Percentiles rank a stretch among this genome's conserved stretches.
Evolutionary conservation across 1,284 basidiomycete species (phyloP).

Genomic region (Cystobasidium sp.): DNA sequence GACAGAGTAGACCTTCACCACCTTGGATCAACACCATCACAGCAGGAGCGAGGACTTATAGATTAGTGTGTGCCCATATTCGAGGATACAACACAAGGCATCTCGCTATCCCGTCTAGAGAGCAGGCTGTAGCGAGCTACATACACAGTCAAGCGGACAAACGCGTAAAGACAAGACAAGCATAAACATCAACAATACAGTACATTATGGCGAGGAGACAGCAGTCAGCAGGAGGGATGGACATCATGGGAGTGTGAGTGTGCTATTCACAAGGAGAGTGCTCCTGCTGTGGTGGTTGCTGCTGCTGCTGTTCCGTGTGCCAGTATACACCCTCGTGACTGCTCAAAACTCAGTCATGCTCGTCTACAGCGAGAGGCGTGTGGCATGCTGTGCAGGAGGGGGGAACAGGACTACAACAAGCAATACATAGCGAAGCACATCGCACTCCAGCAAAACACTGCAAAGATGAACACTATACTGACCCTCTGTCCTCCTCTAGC

Average conservation of each 20-base stretch:
- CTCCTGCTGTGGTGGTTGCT: not conserved
- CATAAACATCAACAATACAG: slow-evolving; percentile 5
- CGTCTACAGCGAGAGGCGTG: too few species aligned
- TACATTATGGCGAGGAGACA: slow-evolving; percentile 29
- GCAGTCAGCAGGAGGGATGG: slow-evolving; percentile 32
- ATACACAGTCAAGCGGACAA: too few species aligned
- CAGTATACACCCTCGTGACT: not conserved
- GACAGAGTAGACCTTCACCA: too few species aligned
- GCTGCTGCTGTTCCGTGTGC: not conserved
- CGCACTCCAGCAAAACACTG: not conserved
- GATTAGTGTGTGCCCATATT: too few species aligned
- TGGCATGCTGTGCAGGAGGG: not conserved
- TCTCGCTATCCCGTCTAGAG: not conserved
- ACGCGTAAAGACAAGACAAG: slow-evolving; percentile 7
- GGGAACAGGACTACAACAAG: not conserved
- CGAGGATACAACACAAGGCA: too few species aligned
- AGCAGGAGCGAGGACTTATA: too few species aligned
- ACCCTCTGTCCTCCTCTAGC: not conserved
- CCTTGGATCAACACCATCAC: too few species aligned
- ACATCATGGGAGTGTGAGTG: slow-evolving; percentile 38
- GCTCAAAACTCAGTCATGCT: slow-evolving; percentile 8
- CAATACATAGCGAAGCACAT: not conserved
- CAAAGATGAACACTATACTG: not conserved
- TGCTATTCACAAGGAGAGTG: not conserved
- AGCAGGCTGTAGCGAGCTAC: not conserved